phyloP scores from a whole-genome alignment of 2,329 filamentous ascomycete genomes.

The Falciphora oryzae region DNA sequence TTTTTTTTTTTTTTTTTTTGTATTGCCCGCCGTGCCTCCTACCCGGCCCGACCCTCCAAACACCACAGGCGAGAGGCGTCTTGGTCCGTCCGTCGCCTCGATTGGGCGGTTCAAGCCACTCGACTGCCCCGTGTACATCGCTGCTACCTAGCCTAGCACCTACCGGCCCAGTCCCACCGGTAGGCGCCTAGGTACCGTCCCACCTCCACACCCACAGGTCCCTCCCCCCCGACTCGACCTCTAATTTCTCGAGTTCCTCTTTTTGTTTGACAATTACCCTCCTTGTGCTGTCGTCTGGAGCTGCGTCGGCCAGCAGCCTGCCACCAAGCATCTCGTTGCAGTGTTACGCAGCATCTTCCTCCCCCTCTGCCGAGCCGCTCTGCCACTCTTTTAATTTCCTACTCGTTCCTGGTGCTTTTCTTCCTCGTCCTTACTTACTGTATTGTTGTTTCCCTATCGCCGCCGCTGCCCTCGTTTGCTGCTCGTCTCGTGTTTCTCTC shows the following conservation, averaged over 20 bases:
- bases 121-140: too few relatives aligned
- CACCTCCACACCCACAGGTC: too few relatives aligned
- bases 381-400: neutral
- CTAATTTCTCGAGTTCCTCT: neutral
- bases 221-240: neutral
- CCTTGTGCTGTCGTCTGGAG: neutral
- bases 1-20: too few relatives aligned
- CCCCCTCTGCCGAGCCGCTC: neutral
- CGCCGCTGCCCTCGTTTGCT: slow-evolving; percentile 1
- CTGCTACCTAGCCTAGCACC: too few relatives aligned
- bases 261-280: neutral
- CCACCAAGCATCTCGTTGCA: neutral
- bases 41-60: too few relatives aligned
- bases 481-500: slow-evolving; percentile 1
- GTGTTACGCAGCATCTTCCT: slow-evolving; percentile 1
- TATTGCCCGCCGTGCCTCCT: too few relatives aligned
- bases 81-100: too few relatives aligned
- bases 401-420: neutral
- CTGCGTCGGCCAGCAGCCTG: neutral
- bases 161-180: too few relatives aligned
- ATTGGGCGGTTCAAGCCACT: too few relatives aligned
- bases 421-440: neutral
- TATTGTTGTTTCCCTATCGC: neutral
- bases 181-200: too few relatives aligned
- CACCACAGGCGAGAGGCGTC: too few relatives aligned